These are phyloP conservation scores for Paraphoma chrysanthemicola DNA, from an alignment of 2,329 filamentous ascomycete genomes.

Conservation along the genomic window DNA sequence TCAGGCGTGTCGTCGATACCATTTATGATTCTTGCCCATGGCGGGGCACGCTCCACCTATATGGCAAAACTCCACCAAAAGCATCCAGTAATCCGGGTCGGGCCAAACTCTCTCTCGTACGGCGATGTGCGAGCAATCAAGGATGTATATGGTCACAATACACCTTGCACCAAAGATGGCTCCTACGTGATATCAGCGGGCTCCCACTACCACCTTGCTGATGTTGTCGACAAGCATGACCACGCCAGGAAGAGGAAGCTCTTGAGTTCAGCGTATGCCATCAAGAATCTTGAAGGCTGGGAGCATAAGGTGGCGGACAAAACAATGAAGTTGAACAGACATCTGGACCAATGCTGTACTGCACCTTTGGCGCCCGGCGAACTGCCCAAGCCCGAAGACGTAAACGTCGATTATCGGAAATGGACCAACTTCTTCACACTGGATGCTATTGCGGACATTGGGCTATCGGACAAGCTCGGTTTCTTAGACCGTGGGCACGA, in stretches of 20 bases:
- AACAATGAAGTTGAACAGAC: slow-evolving; percentile 52
- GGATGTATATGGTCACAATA: slow-evolving; percentile 60
- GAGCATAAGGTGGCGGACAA: slow-evolving; percentile 64
- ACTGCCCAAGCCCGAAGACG: slow-evolving; percentile 44
- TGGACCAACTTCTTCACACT: slow-evolving; percentile 65
- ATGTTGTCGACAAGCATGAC: slow-evolving; percentile 60
- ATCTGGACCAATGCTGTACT: slow-evolving; percentile 54
- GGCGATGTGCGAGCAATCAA: slow-evolving; percentile 50
- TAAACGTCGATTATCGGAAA: slow-evolving; percentile 59
- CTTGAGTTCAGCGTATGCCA: slow-evolving; percentile 59
- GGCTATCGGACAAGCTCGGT: slow-evolving; percentile 58
- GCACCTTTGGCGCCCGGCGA: slow-evolving; percentile 35
- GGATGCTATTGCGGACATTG: slow-evolving; percentile 65
- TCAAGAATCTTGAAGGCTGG: slow-evolving; percentile 63
- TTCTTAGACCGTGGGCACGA: slow-evolving; percentile 61
- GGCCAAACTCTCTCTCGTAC: slow-evolving; percentile 41
- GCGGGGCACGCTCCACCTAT: slow-evolving; percentile 53
- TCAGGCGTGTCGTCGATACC: slow-evolving; percentile 57
- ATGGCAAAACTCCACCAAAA: slow-evolving; percentile 56
- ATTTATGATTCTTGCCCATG: slow-evolving; percentile 55
- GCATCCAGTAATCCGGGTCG: slow-evolving; percentile 50
- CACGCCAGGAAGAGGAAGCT: slow-evolving; percentile 61
- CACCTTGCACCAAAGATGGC: slow-evolving; percentile 58
- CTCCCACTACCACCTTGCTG: slow-evolving; percentile 60
- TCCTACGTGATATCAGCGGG: slow-evolving; percentile 57